Base-by-base conservation (phyloP, 2,329 filamentous ascomycete genomes). In the Scorias spongiosa region DNA sequence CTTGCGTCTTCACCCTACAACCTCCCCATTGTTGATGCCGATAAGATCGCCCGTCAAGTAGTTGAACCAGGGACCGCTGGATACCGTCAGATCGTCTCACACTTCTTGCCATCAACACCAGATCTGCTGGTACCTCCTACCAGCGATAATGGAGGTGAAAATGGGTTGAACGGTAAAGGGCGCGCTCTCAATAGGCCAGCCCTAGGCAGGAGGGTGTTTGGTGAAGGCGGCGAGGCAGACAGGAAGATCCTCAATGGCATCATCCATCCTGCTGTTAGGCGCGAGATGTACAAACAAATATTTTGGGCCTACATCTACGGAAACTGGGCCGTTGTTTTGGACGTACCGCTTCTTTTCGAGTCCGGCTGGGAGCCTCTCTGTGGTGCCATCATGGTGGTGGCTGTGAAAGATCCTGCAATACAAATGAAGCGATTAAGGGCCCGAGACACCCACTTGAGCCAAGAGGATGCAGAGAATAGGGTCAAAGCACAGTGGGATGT, bases 331-430 rank as follows among this genome's bases (percentile, higher is more conserved):
- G 86, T 94, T 3, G 81, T 98, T 30, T 71, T 96, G 12, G 91
- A 98, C 59, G 80, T 98, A 8, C 91, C 91, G 42, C 68, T 98
- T 43, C 71, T 98, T 37, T 95, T 95, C 55, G 91, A 98, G 69
- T 81, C 78, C 53, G 78, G 79, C 2, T 79, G 94, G 63, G 91
- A 98, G 62, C 69, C 78, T 36, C 76, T 93, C 51, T 95, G 88
- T 58, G 87, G 87, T 3, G 80, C 78, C 0, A 82, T 93, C 12
- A 65, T 94, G 47, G 87, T 98, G 0, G 89, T 96, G 2, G 87
- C 81, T 0, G 87, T 96, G 15, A 70, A 66, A 10, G 84, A 94
- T 53, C 80, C 84, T 0, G 75, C 72, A 48, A 73, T 88, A 40
- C 91, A 98, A 70, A 89, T 95, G 75, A 66, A 74, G 57, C 70